Conservation (phyloP, 1,139 yeast genomes). For the Zygoascus hellenicus region DNA sequence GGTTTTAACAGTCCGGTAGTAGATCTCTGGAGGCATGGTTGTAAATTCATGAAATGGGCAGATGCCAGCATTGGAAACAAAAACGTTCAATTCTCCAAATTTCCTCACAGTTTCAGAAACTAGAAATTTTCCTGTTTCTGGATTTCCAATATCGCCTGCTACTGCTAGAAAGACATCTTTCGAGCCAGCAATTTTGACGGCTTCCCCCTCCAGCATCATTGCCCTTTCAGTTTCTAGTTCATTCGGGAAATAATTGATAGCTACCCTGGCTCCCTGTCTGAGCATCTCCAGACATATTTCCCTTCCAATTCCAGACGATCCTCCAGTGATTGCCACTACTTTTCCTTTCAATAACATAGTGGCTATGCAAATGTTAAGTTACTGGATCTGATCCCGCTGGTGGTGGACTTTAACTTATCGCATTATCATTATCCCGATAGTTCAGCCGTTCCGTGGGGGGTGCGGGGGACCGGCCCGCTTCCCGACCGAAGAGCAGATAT, state of each 20-base stretch:
- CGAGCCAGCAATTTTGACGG: constrained; percentile 20
- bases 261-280: constrained; percentile 29
- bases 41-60: constrained; percentile 37
- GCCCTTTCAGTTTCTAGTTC: constrained; percentile 26
- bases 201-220: constrained; percentile 27
- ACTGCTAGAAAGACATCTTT: constrained; percentile 32
- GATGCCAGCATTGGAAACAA: constrained; percentile 46
- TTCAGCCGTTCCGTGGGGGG: too few species aligned
- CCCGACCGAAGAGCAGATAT: too few species aligned
- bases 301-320: constrained; percentile 39
- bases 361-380: neutral
- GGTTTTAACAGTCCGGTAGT: constrained; percentile 37
- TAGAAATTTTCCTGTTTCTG: constrained; percentile 35
- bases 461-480: too few species aligned
- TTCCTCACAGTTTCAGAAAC: constrained; percentile 34
- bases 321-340: constrained; percentile 35
- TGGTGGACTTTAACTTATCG: too few species aligned
- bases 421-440: too few species aligned
- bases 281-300: constrained; percentile 37
- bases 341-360: constrained; percentile 15
- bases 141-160: constrained; percentile 41
- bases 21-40: constrained; percentile 37
- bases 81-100: constrained; percentile 40
- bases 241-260: constrained; percentile 31
- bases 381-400: too few species aligned